phyloP scores from a whole-genome alignment of 164 flowering plant genomes.

The Vitis rotundifolia region DNA sequence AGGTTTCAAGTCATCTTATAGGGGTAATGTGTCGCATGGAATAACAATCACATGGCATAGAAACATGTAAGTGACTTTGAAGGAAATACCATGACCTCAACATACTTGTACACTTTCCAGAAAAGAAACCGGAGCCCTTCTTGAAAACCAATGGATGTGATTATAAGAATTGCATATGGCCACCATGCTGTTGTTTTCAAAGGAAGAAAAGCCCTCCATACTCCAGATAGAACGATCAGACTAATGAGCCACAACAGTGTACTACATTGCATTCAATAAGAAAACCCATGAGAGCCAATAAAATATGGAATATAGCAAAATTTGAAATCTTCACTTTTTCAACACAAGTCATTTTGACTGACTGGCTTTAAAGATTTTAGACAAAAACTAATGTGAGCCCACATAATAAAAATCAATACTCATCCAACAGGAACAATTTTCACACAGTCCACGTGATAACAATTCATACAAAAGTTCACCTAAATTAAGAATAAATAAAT shows the following conservation, averaged over 20 bases:
- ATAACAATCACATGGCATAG: background rate
- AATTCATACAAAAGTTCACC: too few relatives aligned
- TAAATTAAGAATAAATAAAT: too few relatives aligned
- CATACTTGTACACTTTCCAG: slow-evolving; percentile 89
- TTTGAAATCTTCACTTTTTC: too few relatives aligned
- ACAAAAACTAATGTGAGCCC: too few relatives aligned
- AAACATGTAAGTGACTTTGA: background rate
- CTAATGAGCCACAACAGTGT: slow-evolving; percentile 86
- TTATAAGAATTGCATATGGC: slow-evolving; percentile 66
- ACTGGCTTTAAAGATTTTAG: too few relatives aligned
- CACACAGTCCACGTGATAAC: too few relatives aligned
- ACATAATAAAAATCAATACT: too few relatives aligned
- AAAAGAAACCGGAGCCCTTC: slow-evolving; percentile 76
- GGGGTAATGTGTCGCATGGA: too few relatives aligned
- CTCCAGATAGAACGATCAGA: slow-evolving; percentile 68
- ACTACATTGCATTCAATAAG: slow-evolving; percentile 46
- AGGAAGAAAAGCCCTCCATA: slow-evolving; percentile 93
- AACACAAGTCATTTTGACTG: too few relatives aligned
- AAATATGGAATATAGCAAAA: background rate
- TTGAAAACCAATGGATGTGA: slow-evolving; percentile 80
- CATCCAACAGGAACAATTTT: too few relatives aligned
- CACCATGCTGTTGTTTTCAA: slow-evolving; percentile 66
- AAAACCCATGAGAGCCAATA: slow-evolving; percentile 11
- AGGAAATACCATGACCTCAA: background rate
- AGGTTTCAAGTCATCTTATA: too few relatives aligned